These are phyloP conservation scores for Trichoderma simmonsii DNA, from an alignment of 2,329 filamentous ascomycete genomes.

Conservation along the genomic window DNA sequence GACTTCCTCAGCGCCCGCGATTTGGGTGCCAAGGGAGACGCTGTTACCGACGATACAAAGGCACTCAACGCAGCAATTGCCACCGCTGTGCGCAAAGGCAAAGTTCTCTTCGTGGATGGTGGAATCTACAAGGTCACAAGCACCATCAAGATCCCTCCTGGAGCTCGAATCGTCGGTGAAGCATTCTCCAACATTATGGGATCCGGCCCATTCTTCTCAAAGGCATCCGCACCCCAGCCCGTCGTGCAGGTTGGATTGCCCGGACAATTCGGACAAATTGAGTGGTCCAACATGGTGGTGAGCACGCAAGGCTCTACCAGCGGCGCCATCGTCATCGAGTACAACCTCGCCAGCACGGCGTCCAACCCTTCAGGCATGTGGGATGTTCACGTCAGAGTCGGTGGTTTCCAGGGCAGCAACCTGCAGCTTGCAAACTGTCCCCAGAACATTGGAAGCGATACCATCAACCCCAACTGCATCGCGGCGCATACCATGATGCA, in stretches of 20 bases:
- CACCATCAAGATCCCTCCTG: not conserved
- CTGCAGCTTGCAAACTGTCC: conserved; percentile 65
- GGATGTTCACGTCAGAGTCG: conserved; percentile 75
- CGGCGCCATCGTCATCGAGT: conserved; percentile 70
- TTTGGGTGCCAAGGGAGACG: not conserved
- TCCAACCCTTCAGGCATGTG: conserved; percentile 55
- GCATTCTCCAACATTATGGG: conserved; percentile 47
- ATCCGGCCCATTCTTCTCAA: conserved; percentile 53
- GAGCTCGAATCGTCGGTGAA: not conserved
- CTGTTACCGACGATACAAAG: not conserved
- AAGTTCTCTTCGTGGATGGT: not conserved
- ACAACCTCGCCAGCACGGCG: conserved; percentile 56
- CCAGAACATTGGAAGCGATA: conserved; percentile 42
- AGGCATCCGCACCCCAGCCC: conserved; percentile 54
- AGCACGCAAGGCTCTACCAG: conserved; percentile 63
- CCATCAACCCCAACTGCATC: conserved; percentile 35
- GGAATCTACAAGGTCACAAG: not conserved
- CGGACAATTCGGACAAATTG: conserved; percentile 62
- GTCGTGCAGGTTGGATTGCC: conserved; percentile 64
- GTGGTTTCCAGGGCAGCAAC: conserved; percentile 67
- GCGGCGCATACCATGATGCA: conserved; percentile 44
- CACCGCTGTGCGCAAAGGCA: not conserved
- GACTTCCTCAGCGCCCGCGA: not conserved
- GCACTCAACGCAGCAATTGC: not conserved
- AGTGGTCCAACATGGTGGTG: conserved; percentile 70